phyloP scores from a whole-genome alignment of 257 asterid species.

The Nicotiana sylvestris region DNA sequence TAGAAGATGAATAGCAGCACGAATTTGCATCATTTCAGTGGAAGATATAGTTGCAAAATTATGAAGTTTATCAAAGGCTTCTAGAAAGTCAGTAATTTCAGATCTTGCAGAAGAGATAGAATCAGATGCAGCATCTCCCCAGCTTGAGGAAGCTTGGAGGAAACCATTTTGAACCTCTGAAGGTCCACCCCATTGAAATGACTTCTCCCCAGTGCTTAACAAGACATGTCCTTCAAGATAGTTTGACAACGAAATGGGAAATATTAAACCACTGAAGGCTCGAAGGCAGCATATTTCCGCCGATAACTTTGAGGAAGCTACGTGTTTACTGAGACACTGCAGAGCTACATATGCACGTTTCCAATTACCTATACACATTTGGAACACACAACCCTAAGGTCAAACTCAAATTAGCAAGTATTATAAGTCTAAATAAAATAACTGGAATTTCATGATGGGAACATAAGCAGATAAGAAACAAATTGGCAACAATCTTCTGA shows the following conservation, averaged over 20 bases:
- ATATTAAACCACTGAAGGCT: slow-evolving; percentile 31
- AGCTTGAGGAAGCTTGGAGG: slow-evolving; percentile 31
- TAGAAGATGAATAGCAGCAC: slow-evolving; percentile 63
- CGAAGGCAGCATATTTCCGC: slow-evolving; percentile 28
- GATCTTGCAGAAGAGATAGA: slow-evolving; percentile 44
- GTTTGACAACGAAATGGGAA: slow-evolving; percentile 62
- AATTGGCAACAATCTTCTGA: slow-evolving; percentile 2
- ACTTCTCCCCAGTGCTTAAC: slow-evolving; percentile 44
- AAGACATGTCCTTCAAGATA: slow-evolving; percentile 69
- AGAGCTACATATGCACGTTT: slow-evolving; percentile 75
- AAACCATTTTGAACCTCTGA: slow-evolving; percentile 45
- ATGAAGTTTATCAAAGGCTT: slow-evolving; percentile 55
- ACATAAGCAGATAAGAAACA: background rate
- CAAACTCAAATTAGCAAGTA: background rate
- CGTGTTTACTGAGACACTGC: slow-evolving; percentile 60
- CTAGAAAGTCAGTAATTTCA: slow-evolving; percentile 51
- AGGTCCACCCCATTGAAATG: slow-evolving; percentile 61
- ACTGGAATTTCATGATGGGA: background rate
- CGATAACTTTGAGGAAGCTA: slow-evolving; percentile 34
- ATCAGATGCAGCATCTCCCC: slow-evolving; percentile 39
- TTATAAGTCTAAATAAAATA: slow-evolving; percentile 10
- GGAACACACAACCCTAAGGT: background rate
- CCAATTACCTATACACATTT: slow-evolving; percentile 68
- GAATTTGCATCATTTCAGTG: slow-evolving; percentile 71
- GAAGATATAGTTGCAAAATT: slow-evolving; percentile 34